Evolutionary conservation across 2,329 filamentous ascomycete genomes (phyloP), one percentile per base, ranked within the genome.

Genomic region (Clarireedia paspali): DNA sequence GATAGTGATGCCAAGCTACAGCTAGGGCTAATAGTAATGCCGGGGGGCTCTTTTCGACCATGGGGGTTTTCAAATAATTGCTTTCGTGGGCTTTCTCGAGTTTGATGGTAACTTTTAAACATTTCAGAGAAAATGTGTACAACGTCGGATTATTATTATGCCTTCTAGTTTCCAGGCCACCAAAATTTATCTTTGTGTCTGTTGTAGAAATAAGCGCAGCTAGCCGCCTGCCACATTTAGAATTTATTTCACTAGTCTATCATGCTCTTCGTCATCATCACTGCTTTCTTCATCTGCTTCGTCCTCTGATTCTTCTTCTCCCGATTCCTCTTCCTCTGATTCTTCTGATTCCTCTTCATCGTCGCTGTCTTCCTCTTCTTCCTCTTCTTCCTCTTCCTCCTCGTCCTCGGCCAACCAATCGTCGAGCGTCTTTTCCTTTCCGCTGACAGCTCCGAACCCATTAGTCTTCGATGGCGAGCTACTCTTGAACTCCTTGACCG

Each of bases 341-440:
- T 45, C 53, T 10, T 56, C 54, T 40, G 59, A 60, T 53, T 55
- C 74, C 27, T 70, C 71, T 38, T 68, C 64, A 1, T 76, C 76
- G 0, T 77, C 77, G 10, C 30, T 34, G 2, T 76, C 76, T 1
- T 78, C 78, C 0, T 77, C 76, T 1, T 78, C 78, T 0, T 77
- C 77, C 3, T 77, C 75, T 20, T 20, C 17, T 20, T 20, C 71
- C 9, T 76, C 74, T 14, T 75, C 75, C 6, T 74, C 76, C 6
- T 77, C 75, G 2, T 79, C 79, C 5, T 77, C 75, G 6, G 81
- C 90, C 56, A 97, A 76, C 91, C 94, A 97, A 69, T 96, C 90
- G 73, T 97, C 91, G 60, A 99, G 74, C 20, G 86, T 89, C 79
- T 95, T 96, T 42, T 83, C 82, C 51, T 65, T 70, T 12, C 55